Evolutionary conservation across 495 filamentous ascomycete species (phyloP).

Genomic region (Usnea hakonensis): DNA sequence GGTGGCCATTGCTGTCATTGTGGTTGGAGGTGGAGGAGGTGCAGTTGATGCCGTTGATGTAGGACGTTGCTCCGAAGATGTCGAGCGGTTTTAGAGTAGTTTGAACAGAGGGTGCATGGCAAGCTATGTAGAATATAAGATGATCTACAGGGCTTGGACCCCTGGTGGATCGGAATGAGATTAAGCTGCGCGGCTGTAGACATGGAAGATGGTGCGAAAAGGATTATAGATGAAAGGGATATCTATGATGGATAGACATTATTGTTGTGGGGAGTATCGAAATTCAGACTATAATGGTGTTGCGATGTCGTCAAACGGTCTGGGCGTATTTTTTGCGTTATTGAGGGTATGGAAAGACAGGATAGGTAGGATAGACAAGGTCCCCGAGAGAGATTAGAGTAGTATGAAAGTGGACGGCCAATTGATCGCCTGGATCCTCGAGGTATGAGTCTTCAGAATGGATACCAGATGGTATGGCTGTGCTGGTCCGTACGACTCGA

Average conservation of each 20-base stretch:
- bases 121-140: neutral
- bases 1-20: conserved; percentile 12
- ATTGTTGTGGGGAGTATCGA: neutral
- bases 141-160: conserved; percentile 8
- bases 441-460: too few relatives aligned
- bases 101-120: neutral
- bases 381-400: neutral
- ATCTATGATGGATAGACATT: conserved; percentile 8
- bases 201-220: neutral
- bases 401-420: neutral
- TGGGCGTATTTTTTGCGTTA: neutral
- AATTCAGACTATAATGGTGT: too few relatives aligned
- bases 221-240: neutral
- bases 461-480: too few relatives aligned
- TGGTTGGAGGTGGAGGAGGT: too few relatives aligned
- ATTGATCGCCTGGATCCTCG: too few relatives aligned
- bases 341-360: neutral
- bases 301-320: too few relatives aligned
- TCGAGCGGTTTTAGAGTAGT: neutral
- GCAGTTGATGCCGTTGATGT: too few relatives aligned
- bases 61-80: neutral
- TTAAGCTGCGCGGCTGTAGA: conserved; percentile 2
- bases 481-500: too few relatives aligned
- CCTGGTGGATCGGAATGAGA: neutral
- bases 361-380: conserved; percentile 1